These are phyloP conservation scores for Lepidium campestre DNA, from an alignment of 441 rosid species.

Conservation along the genomic window DNA sequence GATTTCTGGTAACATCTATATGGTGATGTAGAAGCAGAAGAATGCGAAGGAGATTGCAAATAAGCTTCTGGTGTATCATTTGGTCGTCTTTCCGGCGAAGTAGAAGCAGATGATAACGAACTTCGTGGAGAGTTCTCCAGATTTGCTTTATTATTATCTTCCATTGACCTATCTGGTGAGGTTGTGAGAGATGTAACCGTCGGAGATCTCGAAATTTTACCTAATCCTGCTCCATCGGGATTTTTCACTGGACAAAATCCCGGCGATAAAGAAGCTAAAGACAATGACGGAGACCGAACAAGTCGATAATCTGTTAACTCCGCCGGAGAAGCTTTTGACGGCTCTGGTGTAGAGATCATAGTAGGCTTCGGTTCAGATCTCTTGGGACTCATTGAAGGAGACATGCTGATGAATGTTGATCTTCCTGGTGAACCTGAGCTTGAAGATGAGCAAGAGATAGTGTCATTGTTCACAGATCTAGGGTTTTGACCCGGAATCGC, in stretches of 20 bases:
- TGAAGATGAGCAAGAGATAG: conserved; percentile 59
- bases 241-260: conserved; percentile 7
- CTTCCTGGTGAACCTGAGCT: conserved; percentile 68
- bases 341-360: conserved; percentile 24
- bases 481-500: conserved; percentile 27
- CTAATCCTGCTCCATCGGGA: conserved; percentile 7
- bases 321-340: conserved; percentile 19
- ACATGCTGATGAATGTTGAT: conserved; percentile 67
- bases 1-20: conserved; percentile 33
- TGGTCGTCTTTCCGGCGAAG: conserved; percentile 38
- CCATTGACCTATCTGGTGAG: conserved; percentile 35
- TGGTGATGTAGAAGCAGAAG: conserved; percentile 45
- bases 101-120: conserved; percentile 32
- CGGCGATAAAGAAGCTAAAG: conserved; percentile 24
- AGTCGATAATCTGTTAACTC: conserved; percentile 23
- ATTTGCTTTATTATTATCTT: conserved; percentile 23
- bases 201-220: conserved; percentile 21
- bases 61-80: conserved; percentile 32
- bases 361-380: conserved; percentile 54
- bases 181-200: conserved; percentile 38
- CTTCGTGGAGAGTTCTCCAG: conserved; percentile 30
- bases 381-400: conserved; percentile 68
- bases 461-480: conserved; percentile 41
- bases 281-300: conserved; percentile 25
- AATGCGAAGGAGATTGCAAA: conserved; percentile 32